Conservation (phyloP, 495 filamentous ascomycete genomes). For the Penicillium coprophilum region DNA sequence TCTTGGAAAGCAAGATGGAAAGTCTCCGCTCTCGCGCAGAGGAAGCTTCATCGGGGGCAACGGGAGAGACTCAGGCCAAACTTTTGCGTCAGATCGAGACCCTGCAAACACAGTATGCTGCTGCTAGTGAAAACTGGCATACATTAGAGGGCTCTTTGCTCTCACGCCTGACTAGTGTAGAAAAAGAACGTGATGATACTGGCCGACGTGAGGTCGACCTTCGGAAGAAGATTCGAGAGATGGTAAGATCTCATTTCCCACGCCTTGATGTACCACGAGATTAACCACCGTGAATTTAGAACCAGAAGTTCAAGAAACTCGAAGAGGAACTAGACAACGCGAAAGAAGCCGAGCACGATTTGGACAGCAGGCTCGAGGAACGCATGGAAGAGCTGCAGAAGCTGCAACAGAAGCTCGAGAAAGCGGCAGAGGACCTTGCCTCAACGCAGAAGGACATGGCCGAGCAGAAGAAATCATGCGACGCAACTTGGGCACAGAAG, state of each 20-base stretch:
- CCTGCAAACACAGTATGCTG: constrained; percentile 89
- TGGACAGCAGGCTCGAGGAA: constrained; percentile 57
- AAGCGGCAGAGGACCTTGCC: constrained; percentile 61
- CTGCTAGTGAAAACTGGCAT: constrained; percentile 97
- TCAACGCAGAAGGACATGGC: constrained; percentile 62
- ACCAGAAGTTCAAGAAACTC: constrained; percentile 66
- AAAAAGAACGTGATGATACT: constrained; percentile 87
- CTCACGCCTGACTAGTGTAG: constrained; percentile 68
- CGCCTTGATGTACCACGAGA: not conserved
- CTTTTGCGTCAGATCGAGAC: constrained; percentile 93
- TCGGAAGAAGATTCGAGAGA: constrained; percentile 80
- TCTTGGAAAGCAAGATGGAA: constrained; percentile 88
- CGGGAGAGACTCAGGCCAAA: constrained; percentile 84
- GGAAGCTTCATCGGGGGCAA: constrained; percentile 80
- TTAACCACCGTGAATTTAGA: constrained; percentile 47
- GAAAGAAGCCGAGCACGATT: constrained; percentile 60
- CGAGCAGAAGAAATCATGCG: constrained; percentile 66
- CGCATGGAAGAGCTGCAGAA: constrained; percentile 63
- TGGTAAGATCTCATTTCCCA: constrained; percentile 52
- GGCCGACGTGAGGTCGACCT: constrained; percentile 80
- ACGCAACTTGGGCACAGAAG: constrained; percentile 59
- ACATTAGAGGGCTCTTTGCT: constrained; percentile 84
- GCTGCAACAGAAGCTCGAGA: constrained; percentile 61
- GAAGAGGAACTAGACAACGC: constrained; percentile 82
- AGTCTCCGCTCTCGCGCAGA: constrained; percentile 81